phyloP scores from a whole-genome alignment of 192 early-diverging fungal genomes.

The Linnemannia hyalina region DNA sequence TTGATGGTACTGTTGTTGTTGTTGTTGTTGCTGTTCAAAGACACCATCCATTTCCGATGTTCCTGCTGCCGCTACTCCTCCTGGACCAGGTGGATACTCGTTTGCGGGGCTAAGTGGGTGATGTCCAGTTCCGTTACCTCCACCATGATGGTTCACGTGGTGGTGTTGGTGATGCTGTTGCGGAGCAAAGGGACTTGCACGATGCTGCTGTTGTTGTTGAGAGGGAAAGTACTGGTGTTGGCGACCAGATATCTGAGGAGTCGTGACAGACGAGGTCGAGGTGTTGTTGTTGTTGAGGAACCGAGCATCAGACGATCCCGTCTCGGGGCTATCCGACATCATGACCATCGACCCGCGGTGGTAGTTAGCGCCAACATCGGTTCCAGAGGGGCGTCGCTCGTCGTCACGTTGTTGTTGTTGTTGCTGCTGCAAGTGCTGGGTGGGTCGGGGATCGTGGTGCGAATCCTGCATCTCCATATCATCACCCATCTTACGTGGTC shows the following conservation, averaged over 20 bases:
- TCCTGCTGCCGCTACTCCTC: background rate
- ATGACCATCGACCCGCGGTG: slow-evolving; percentile 6
- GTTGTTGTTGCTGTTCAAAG: slow-evolving; percentile 6
- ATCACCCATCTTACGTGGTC: background rate
- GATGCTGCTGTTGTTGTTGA: slow-evolving; percentile 5
- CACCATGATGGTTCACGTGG: background rate
- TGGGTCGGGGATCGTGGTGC: background rate
- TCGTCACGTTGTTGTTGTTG: slow-evolving; percentile 15
- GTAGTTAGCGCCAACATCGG: background rate
- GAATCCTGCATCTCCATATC: slow-evolving; percentile 44
- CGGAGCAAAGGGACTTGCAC: background rate
- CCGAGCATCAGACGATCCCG: background rate
- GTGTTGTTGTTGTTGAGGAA: background rate
- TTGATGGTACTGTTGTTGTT: slow-evolving; percentile 1
- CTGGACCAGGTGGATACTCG: background rate
- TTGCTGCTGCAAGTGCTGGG: slow-evolving; percentile 23
- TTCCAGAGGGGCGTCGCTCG: background rate
- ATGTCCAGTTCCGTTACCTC: background rate
- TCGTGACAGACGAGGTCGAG: background rate
- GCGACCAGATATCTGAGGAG: slow-evolving; percentile 10
- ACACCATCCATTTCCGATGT: slow-evolving; percentile 3
- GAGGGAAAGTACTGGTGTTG: background rate
- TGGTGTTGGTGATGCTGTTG: background rate
- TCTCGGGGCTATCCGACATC: slow-evolving; percentile 19
- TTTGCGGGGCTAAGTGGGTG: slow-evolving; percentile 2